These are phyloP conservation scores for Quercus robur DNA, from an alignment of 306 rosid species.

Conservation along the genomic window DNA sequence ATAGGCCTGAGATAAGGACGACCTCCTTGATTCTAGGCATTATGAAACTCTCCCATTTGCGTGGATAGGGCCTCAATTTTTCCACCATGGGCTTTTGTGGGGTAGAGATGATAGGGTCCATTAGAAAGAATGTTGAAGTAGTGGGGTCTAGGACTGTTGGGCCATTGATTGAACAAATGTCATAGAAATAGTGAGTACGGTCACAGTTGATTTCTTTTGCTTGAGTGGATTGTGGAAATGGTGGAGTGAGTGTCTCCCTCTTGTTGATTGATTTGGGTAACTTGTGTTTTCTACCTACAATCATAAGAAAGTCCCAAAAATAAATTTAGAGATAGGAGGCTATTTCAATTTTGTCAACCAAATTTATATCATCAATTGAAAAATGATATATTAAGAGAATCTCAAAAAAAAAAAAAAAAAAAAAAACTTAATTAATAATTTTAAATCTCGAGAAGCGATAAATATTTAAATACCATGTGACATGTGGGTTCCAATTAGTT, in stretches of 20 bases:
- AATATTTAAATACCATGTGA: no score
- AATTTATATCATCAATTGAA: no score
- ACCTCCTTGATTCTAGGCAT: conserved; percentile 10
- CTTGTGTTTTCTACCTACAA: no score
- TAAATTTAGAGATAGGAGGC: no score
- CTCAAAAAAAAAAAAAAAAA: no score
- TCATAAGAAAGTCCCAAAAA: no score
- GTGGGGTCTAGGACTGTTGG: conserved; percentile 5
- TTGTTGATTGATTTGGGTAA: neutral
- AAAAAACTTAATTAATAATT: no score
- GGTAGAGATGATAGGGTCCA: neutral
- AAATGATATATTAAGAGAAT: no score
- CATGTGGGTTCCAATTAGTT: no score
- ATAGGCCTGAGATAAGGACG: no score
- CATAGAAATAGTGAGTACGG: neutral
- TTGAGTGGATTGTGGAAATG: neutral
- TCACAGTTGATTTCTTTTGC: neutral
- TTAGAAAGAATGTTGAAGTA: neutral
- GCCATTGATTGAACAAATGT: neutral
- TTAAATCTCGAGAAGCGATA: no score
- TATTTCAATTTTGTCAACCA: no score
- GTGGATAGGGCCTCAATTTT: conserved; percentile 1
- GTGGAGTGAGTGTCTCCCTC: neutral
- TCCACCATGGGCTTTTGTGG: neutral
- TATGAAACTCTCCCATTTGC: neutral